Base-by-base conservation (phyloP, 1,139 yeast species). In the Pichia sp. region DNA sequence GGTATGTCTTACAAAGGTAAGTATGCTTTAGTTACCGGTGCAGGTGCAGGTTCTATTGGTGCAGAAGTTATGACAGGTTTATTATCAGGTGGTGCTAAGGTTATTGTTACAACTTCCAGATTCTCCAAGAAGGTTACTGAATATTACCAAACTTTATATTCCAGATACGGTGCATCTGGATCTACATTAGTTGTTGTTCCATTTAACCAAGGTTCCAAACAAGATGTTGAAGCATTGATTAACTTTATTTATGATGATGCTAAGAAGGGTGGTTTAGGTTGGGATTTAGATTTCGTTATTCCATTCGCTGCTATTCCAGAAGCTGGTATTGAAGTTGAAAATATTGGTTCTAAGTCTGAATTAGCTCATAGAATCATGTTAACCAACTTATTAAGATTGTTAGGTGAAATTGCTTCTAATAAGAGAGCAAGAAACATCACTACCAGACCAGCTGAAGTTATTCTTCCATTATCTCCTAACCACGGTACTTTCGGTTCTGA, bases 281-380 rank as follows among this genome's bases (percentile, higher is more conserved):
- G 97, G 97, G 98, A 92, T 65, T 78, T 92, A 66, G 98, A 92
- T 71, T 95, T 80, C 56, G 79, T 92, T 55, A 82, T 92, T 68
- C 98, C 98, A 61, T 92, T 92, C 63, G 98, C 97, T 55, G 98
- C 98, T 52, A 90, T 92, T 60, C 97, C 98, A 58, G 98, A 92
- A 74, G 87, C 87, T 65, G 98, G 98, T 63, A 87, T 89, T 62
- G 97, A 95, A 67, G 70, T 92, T 62, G 96, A 89, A 62, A 78
- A 78, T 64, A 85, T 92, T 60, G 97, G 87, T 63, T 90, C 97
- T 47, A 87, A 81, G 68, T 87, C 97, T 47, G 98, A 92, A 73
- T 80, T 92, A 61, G 97, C 98, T 51, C 98, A 92, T 71, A 84
- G 98, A 72, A 86, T 92, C 60, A 92, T 92, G 98, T 78, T 92